phyloP scores from a whole-genome alignment of 2,329 filamentous ascomycete genomes.

The Aspergillus sp. region DNA sequence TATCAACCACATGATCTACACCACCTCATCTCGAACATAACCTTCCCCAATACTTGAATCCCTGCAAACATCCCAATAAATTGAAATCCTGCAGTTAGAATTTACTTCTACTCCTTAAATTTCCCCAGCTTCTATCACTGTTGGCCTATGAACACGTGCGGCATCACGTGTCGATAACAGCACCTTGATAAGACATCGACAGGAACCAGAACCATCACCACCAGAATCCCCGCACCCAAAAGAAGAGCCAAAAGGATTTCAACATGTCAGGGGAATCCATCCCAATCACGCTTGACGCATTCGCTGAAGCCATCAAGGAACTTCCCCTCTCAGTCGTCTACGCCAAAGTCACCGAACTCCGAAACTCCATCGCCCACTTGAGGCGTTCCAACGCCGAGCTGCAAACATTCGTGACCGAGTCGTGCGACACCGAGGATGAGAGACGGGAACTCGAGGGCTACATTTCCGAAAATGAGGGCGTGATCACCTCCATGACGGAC shows the following conservation, averaged over 20 bases:
- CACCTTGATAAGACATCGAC: background rate
- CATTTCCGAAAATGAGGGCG: slow-evolving; percentile 57
- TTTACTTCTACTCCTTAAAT: too few species aligned
- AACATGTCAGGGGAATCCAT: slow-evolving; percentile 50
- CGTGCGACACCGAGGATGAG: slow-evolving; percentile 52
- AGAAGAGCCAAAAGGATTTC: slow-evolving; percentile 1
- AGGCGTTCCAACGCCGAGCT: slow-evolving; percentile 58
- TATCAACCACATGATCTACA: too few species aligned
- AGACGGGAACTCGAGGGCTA: slow-evolving; percentile 34
- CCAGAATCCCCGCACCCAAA: background rate
- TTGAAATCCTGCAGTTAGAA: too few species aligned
- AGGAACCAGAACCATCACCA: background rate
- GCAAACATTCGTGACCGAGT: slow-evolving; percentile 49
- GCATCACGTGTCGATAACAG: background rate
- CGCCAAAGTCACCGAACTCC: slow-evolving; percentile 60
- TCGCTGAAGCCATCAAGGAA: slow-evolving; percentile 56
- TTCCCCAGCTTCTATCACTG: too few species aligned
- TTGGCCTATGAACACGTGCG: background rate
- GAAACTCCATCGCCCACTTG: slow-evolving; percentile 60
- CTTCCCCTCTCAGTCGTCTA: slow-evolving; percentile 60
- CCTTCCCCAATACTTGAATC: too few species aligned
- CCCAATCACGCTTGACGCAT: slow-evolving; percentile 52
- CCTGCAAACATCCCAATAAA: too few species aligned
- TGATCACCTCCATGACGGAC: slow-evolving; percentile 56
- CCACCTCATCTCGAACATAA: too few species aligned